These are phyloP conservation scores for Moniliophthora roreri DNA, from an alignment of 1,284 basidiomycete genomes.

Conservation along the genomic window DNA sequence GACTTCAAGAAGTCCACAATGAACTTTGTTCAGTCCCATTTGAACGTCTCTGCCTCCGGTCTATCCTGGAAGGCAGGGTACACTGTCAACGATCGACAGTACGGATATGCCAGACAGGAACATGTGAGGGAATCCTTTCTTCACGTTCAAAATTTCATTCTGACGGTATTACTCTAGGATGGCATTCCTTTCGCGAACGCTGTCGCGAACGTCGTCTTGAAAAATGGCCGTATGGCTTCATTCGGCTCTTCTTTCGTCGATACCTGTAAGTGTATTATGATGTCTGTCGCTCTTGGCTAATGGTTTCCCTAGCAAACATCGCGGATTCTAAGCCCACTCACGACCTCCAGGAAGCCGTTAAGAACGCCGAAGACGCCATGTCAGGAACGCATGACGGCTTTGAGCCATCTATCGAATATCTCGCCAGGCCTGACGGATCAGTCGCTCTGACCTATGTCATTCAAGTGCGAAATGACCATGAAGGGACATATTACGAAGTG, in stretches of 20 bases:
- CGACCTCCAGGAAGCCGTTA: constrained; percentile 26
- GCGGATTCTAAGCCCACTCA: constrained; percentile 30
- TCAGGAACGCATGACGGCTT: constrained; percentile 32
- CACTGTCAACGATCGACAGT: not conserved
- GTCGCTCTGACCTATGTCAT: constrained; percentile 48
- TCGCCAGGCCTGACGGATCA: constrained; percentile 43
- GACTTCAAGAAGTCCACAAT: not conserved
- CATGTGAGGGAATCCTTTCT: not conserved
- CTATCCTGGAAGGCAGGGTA: not conserved
- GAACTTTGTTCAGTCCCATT: not conserved
- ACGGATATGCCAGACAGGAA: not conserved
- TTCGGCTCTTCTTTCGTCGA: constrained; percentile 35
- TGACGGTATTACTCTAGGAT: constrained; percentile 22
- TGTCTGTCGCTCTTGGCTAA: too few relatives aligned
- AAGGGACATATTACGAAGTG: constrained; percentile 59
- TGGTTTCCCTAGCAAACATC: constrained; percentile 26
- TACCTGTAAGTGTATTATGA: constrained; percentile 24
- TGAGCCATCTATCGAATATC: constrained; percentile 34
- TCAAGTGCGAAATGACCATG: constrained; percentile 51
- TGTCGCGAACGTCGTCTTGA: constrained; percentile 37
- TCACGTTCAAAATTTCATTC: not conserved
- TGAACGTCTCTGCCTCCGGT: not conserved
- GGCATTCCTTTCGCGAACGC: constrained; percentile 37
- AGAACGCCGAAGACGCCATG: constrained; percentile 27
- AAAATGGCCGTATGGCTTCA: constrained; percentile 26